A percentile compares a stretch with the other conserved stretches of the same genome.
These are phyloP conservation scores for Acanthamoeba culbertsoni DNA, from an alignment of 208 protist genomes.

Conservation along the genomic window DNA sequence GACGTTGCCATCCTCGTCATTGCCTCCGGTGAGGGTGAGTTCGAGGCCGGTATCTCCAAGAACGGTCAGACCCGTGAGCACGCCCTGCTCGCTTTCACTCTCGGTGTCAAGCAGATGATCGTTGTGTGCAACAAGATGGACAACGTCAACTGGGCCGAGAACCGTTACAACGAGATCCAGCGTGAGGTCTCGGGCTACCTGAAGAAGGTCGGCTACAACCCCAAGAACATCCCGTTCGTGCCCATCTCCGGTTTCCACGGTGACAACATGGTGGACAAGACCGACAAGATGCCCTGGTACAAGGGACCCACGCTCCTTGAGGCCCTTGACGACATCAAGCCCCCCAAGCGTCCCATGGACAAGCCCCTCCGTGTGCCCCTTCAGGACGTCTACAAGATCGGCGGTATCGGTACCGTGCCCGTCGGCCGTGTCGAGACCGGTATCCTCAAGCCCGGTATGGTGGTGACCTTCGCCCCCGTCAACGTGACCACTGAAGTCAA, in stretches of 20 bases:
- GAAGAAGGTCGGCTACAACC: conserved; percentile 91
- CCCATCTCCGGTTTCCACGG: conserved; percentile 95
- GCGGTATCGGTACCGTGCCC: conserved; percentile 94
- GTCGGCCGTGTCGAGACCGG: conserved; percentile 92
- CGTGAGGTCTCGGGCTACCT: conserved; percentile 64
- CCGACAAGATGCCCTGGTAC: conserved; percentile 92
- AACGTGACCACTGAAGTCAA: conserved; percentile 82
- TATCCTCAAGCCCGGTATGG: conserved; percentile 78
- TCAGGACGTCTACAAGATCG: conserved; percentile 97
- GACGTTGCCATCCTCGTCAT: conserved; percentile 91
- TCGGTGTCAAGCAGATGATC: conserved; percentile 91
- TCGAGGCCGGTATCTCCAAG: conserved; percentile 85
- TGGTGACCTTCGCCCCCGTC: conserved; percentile 84
- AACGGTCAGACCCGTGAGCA: conserved; percentile 89
- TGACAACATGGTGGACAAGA: conserved; percentile 93
- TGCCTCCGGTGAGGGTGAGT: conserved; percentile 81
- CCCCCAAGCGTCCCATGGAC: conserved; percentile 88
- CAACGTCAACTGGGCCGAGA: conserved; percentile 89
- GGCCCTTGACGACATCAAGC: conserved; percentile 88
- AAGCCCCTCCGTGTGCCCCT: conserved; percentile 94
- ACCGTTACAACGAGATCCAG: conserved; percentile 82
- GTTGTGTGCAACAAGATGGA: conserved; percentile 93
- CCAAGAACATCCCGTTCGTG: conserved; percentile 91
- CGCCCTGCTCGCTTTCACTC: conserved; percentile 86
- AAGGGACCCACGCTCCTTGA: conserved; percentile 91